Conservation (phyloP, 208 protist species). For the Crithidia thermophila region DNA sequence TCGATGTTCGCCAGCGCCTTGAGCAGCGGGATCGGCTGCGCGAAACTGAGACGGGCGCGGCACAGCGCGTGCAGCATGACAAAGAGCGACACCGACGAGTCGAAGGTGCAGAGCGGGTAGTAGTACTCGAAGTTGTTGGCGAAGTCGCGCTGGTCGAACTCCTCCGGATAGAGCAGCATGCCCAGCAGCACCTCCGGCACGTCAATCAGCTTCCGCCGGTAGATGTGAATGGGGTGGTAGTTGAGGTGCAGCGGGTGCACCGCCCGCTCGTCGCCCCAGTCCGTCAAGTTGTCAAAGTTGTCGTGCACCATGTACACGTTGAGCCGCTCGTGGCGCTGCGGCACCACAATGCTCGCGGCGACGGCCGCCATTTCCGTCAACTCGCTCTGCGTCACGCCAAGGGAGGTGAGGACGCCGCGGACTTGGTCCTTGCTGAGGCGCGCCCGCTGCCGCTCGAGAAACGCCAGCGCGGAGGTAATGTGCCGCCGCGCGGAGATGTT, state of each 20-base stretch:
- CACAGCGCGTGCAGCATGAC: constrained; percentile 78
- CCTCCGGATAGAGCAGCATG: constrained; percentile 78
- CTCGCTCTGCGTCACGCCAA: constrained; percentile 72
- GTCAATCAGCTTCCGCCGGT: constrained; percentile 84
- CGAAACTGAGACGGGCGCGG: constrained; percentile 56
- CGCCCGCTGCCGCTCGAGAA: constrained; percentile 52
- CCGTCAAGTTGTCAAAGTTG: constrained; percentile 78
- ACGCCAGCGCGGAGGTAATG: constrained; percentile 51
- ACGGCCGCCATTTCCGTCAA: constrained; percentile 55
- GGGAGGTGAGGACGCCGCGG: constrained; percentile 46
- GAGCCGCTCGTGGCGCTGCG: constrained; percentile 57
- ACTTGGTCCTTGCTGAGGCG: constrained; percentile 56
- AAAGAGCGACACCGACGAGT: constrained; percentile 80
- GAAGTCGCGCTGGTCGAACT: constrained; percentile 82
- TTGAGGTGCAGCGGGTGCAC: constrained; percentile 87
- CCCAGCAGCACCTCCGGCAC: constrained; percentile 89
- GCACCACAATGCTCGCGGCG: constrained; percentile 58
- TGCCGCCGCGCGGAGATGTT: constrained; percentile 88
- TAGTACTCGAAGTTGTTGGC: constrained; percentile 83
- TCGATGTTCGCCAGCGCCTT: constrained; percentile 79
- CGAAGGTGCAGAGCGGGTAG: constrained; percentile 80
- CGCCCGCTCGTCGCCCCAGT: constrained; percentile 66
- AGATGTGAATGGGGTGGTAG: constrained; percentile 91
- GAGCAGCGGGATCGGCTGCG: constrained; percentile 75
- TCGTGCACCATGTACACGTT: constrained; percentile 90